Percentiles rank a stretch among this genome's conserved stretches.
Evolutionary conservation across 176 grass and related monocot species (phyloP).

Genomic region (Puccinellia tenuiflora): DNA sequence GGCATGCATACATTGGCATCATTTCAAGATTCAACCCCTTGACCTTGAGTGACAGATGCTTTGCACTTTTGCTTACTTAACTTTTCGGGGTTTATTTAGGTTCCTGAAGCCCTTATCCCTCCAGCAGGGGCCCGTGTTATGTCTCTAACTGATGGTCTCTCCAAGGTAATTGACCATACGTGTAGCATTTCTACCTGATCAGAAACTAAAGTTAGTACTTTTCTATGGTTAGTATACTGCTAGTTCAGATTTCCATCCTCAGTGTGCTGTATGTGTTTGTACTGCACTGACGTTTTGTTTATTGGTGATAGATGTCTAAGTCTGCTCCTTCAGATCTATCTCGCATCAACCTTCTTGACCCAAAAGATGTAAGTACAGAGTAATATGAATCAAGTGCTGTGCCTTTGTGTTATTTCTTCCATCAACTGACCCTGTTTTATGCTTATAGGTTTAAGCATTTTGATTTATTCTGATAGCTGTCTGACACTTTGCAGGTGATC

Average conservation of each 20-base stretch:
- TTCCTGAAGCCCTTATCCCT: conserved; percentile 91
- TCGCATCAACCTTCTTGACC: conserved; percentile 94
- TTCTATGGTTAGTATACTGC: neutral
- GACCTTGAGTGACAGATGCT: conserved; percentile 5
- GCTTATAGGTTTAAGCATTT: conserved; percentile 6
- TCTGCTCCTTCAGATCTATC: conserved; percentile 96
- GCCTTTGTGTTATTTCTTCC: neutral
- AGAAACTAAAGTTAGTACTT: neutral
- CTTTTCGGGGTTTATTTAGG: conserved; percentile 40
- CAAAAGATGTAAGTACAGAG: conserved; percentile 77
- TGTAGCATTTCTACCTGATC: neutral
- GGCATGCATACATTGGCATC: conserved; percentile 6
- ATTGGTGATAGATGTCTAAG: conserved; percentile 82
- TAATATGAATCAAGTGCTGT: neutral
- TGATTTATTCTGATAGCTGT: conserved; percentile 26
- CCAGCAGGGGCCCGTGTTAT: conserved; percentile 88
- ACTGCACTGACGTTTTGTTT: conserved; percentile 16
- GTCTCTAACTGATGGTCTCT: conserved; percentile 94
- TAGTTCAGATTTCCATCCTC: conserved; percentile 3
- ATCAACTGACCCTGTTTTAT: neutral
- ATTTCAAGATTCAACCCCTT: conserved; percentile 3
- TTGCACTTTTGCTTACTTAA: neutral
- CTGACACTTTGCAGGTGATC: conserved; percentile 53
- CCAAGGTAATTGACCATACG: conserved; percentile 61
- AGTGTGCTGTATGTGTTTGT: neutral